These are phyloP conservation scores for Xerocomus brunneocitrinus DNA, from an alignment of 768 basidiomycete species.

Conservation along the genomic window DNA sequence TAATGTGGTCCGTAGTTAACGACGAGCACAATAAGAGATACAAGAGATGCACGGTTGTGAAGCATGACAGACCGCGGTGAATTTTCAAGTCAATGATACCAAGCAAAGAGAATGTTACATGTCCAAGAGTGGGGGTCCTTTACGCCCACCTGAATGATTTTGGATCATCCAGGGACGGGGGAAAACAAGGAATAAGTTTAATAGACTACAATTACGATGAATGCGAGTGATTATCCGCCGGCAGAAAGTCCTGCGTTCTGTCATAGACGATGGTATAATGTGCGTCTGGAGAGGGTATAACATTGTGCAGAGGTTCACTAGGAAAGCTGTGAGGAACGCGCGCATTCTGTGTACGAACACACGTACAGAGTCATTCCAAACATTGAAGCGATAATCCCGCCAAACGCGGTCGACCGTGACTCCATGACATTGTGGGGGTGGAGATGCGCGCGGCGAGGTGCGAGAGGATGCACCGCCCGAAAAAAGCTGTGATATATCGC, in stretches of 20 bases:
- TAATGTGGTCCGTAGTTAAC: slow-evolving; percentile 8
- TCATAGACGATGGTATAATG: slow-evolving; percentile 25
- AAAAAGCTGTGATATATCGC: slow-evolving; percentile 59
- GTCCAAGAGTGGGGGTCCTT: slow-evolving; percentile 24
- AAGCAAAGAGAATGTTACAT: slow-evolving; percentile 25
- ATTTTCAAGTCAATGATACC: slow-evolving; percentile 8
- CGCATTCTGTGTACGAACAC: not conserved
- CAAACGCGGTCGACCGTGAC: slow-evolving; percentile 63
- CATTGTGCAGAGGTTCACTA: slow-evolving; percentile 18
- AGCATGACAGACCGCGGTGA: slow-evolving; percentile 9
- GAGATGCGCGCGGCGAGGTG: slow-evolving; percentile 30
- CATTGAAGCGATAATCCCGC: slow-evolving; percentile 60
- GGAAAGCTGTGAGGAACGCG: slow-evolving; percentile 5
- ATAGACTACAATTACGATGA: slow-evolving; percentile 33
- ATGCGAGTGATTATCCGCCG: slow-evolving; percentile 23
- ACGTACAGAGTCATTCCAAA: slow-evolving; percentile 52
- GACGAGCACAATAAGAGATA: slow-evolving; percentile 12
- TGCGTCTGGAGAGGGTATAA: slow-evolving; percentile 25
- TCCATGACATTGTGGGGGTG: slow-evolving; percentile 42
- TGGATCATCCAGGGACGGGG: slow-evolving; percentile 8
- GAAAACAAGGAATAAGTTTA: slow-evolving; percentile 22
- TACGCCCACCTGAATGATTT: slow-evolving; percentile 8
- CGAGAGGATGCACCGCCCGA: slow-evolving; percentile 33
- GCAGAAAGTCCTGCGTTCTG: slow-evolving; percentile 29
- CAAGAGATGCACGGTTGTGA: slow-evolving; percentile 8